Percentiles rank a stretch among this genome's conserved stretches.
These are phyloP conservation scores for Fusarium denticulatum DNA, from an alignment of 2,329 filamentous ascomycete species.

Conservation along the genomic window DNA sequence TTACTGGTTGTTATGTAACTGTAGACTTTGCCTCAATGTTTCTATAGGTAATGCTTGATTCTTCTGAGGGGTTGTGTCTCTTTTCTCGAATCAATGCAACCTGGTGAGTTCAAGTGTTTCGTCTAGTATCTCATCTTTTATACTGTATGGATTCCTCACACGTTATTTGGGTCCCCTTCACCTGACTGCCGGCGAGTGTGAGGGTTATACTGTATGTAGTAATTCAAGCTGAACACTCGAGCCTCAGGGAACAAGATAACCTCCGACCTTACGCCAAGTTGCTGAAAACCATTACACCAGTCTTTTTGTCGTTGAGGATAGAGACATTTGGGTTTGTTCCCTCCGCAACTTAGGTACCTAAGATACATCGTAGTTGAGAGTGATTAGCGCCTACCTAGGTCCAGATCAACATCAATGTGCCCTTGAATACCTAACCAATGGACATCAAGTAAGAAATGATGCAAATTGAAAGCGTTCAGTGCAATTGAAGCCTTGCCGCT, in stretches of 20 bases:
- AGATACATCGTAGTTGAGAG: background rate
- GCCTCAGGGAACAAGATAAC: background rate
- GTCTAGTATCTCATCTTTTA: background rate
- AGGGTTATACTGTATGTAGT: background rate
- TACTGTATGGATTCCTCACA: background rate
- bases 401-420: background rate
- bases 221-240: background rate
- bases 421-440: background rate
- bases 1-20: background rate
- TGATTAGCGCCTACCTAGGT: background rate
- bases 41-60: background rate
- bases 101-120: background rate
- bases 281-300: background rate
- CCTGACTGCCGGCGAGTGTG: background rate
- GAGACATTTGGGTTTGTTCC: background rate
- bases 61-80: background rate
- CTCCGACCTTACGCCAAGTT: background rate
- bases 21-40: background rate
- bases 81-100: background rate
- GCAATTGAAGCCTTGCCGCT: background rate
- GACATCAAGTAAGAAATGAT: background rate
- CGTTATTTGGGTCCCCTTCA: background rate
- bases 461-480: background rate
- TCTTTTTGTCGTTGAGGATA: background rate
- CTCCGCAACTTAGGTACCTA: background rate